Evolutionary conservation across 148 eudicot genomes (phyloP).

Genomic region (Rhododendron vialii): DNA sequence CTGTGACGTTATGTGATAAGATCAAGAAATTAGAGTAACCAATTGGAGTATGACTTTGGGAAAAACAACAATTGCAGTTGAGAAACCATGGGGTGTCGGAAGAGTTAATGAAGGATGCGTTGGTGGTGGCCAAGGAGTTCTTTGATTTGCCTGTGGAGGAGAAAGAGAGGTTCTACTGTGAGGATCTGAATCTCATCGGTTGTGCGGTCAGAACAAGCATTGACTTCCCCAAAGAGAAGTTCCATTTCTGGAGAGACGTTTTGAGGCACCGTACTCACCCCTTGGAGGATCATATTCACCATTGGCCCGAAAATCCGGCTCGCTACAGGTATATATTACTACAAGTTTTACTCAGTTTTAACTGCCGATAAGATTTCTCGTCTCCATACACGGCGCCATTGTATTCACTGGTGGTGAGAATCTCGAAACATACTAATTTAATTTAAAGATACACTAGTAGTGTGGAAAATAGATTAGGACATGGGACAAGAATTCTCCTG

Average conservation of each 20-base stretch:
- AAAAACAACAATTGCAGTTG: background rate
- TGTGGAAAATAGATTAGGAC: background rate
- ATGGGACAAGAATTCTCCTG: background rate
- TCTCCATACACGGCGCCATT: no score
- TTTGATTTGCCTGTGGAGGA: constrained; percentile 2
- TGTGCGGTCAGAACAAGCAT: background rate
- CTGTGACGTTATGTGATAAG: background rate
- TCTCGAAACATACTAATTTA: background rate
- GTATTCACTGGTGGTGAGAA: background rate
- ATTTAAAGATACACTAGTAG: background rate
- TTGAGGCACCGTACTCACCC: constrained; percentile 29
- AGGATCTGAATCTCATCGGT: background rate
- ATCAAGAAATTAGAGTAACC: background rate
- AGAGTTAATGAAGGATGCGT: background rate
- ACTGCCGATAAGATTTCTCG: no score
- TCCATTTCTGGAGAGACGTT: constrained; percentile 44
- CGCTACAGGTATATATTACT: constrained; percentile 26
- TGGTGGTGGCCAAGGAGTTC: constrained; percentile 1
- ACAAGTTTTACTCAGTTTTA: background rate
- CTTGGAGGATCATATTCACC: constrained; percentile 22
- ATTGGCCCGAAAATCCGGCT: constrained; percentile 46
- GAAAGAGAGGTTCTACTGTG: background rate
- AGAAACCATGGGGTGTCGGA: constrained; percentile 2
- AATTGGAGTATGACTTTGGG: background rate
- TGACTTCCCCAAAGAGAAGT: constrained; percentile 23